Evolutionary conservation across 2,329 filamentous ascomycete genomes (phyloP).

Genomic region (Penicillium rolfsii): DNA sequence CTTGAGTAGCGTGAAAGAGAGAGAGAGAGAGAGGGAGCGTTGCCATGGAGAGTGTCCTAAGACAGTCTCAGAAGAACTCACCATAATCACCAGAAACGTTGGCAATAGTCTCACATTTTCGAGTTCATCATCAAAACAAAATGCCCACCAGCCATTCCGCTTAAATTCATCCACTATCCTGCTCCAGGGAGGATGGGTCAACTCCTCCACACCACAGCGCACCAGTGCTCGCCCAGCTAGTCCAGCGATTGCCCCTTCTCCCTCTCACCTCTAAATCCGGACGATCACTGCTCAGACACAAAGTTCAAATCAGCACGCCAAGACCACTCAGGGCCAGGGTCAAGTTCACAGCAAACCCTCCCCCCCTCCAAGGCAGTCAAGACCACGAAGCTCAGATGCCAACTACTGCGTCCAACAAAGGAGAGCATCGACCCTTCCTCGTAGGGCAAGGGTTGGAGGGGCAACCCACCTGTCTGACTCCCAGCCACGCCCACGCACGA

Average conservation of each 20-base stretch:
- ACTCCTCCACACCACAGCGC: not conserved
- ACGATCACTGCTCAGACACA: not conserved
- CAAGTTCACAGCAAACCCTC: not conserved
- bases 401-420: constrained; percentile 2
- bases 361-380: not conserved
- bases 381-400: constrained; percentile 8
- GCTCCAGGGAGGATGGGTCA: not conserved
- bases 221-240: not conserved
- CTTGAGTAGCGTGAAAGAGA: not conserved
- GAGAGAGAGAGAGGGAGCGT: not conserved
- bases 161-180: not conserved
- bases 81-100: not conserved
- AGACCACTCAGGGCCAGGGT: not conserved
- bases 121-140: not conserved
- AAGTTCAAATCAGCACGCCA: not conserved
- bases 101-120: not conserved
- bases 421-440: constrained; percentile 15
- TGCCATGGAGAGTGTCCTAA: not conserved
- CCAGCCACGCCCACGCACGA: constrained; percentile 26
- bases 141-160: not conserved
- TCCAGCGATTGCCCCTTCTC: not conserved
- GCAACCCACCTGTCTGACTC: constrained; percentile 12
- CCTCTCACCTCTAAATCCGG: not conserved
- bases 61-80: constrained; percentile 3
- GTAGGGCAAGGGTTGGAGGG: constrained; percentile 16